Percentiles rank a stretch among this genome's conserved stretches.
These are phyloP conservation scores for Neohortaea acidophila DNA, from an alignment of 495 filamentous ascomycete genomes.

Conservation along the genomic window DNA sequence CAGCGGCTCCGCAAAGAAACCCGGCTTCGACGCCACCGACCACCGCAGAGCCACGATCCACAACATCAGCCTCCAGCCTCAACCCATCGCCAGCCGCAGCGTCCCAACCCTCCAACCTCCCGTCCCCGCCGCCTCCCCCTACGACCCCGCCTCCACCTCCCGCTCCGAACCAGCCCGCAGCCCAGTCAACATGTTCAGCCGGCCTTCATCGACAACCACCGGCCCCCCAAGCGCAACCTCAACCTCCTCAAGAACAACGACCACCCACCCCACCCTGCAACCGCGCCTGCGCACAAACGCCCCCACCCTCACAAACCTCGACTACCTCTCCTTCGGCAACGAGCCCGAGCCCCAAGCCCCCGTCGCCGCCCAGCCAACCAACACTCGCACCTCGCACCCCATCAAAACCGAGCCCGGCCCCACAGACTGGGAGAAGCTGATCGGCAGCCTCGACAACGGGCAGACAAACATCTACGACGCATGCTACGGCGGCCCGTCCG, in stretches of 20 bases:
- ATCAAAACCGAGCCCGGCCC: slow-evolving; percentile 24
- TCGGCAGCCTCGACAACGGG: slow-evolving; percentile 62
- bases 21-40: slow-evolving; percentile 10
- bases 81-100: slow-evolving; percentile 11
- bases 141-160: slow-evolving; percentile 22
- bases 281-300: slow-evolving; percentile 14
- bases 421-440: slow-evolving; percentile 64
- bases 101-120: slow-evolving; percentile 25
- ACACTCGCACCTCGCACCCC: slow-evolving; percentile 10
- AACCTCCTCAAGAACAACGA: slow-evolving; percentile 16
- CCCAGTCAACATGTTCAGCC: slow-evolving; percentile 17
- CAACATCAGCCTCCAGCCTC: slow-evolving; percentile 12
- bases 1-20: slow-evolving; percentile 24
- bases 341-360: slow-evolving; percentile 16
- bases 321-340: slow-evolving; percentile 37
- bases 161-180: slow-evolving; percentile 25
- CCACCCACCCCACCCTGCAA: slow-evolving; percentile 1
- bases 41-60: slow-evolving; percentile 17
- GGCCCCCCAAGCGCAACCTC: slow-evolving; percentile 8
- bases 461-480: slow-evolving; percentile 68
- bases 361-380: not conserved
- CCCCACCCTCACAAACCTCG: slow-evolving; percentile 32
- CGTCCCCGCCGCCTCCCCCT: slow-evolving; percentile 19
- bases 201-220: not conserved
- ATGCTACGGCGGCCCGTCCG: slow-evolving; percentile 53